Conservation (phyloP, 768 basidiomycete species). For the Ramaria rubella region DNA sequence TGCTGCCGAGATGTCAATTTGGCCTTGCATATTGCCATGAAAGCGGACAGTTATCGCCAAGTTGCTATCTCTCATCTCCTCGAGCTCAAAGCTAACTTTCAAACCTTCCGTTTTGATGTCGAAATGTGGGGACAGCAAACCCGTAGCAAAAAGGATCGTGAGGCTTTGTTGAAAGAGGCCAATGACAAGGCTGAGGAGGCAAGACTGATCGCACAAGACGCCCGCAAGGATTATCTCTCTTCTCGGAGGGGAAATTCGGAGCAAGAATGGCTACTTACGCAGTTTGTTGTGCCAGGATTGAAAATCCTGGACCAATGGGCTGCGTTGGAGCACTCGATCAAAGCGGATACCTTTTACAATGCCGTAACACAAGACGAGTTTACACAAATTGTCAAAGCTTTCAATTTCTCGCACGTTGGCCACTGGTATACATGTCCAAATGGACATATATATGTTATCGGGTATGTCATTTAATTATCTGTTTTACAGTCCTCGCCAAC, state of each 20-base stretch:
- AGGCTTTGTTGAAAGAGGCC: constrained; percentile 18
- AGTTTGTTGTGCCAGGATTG: constrained; percentile 33
- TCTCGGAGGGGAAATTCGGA: constrained; percentile 21
- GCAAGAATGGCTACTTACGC: constrained; percentile 36
- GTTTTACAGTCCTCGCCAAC: not conserved
- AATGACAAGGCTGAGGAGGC: constrained; percentile 14
- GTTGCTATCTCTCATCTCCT: constrained; percentile 39
- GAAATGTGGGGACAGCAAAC: constrained; percentile 24
- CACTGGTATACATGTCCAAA: constrained; percentile 35
- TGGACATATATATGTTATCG: constrained; percentile 60
- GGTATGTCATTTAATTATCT: constrained; percentile 26
- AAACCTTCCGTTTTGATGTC: constrained; percentile 45
- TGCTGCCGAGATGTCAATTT: constrained; percentile 41
- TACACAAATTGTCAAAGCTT: constrained; percentile 41
- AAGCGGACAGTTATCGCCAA: constrained; percentile 49
- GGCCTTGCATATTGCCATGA: constrained; percentile 40
- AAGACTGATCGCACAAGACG: constrained; percentile 4
- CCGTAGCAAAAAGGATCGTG: constrained; percentile 18
- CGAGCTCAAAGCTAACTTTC: constrained; percentile 39
- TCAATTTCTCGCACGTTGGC: constrained; percentile 35
- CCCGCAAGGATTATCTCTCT: not conserved
- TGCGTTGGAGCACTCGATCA: constrained; percentile 34
- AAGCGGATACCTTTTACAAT: constrained; percentile 41
- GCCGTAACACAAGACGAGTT: constrained; percentile 49
- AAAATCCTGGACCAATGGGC: constrained; percentile 43